Base-by-base conservation (phyloP, 2,329 filamentous ascomycete genomes). In the Diaporthe amygdali region DNA sequence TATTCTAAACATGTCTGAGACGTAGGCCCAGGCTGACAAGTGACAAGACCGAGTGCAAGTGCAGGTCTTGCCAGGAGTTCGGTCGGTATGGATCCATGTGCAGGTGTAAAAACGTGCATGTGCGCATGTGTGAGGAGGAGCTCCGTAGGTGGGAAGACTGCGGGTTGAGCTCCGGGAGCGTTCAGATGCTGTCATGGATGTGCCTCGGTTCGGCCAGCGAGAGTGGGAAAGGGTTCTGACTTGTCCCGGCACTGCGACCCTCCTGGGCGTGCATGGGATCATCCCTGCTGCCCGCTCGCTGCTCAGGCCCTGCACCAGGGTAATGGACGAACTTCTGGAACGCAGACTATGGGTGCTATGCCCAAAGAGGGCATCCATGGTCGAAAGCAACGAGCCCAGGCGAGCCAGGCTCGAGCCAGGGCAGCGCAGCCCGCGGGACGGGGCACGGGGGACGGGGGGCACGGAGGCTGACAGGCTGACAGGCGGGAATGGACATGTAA, bases 1-100 rank as follows among this genome's bases (percentile, higher is more conserved):
- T 63, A 47, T 63, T 63, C 59, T 47, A 63, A 63, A 63, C 59
- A 49, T n/a, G 59, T 47, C 59, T 63, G 59, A 63, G 59, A 63
- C 41, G 59, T 25, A 63, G 59, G 59, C 59, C 59, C 59, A 63
- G 59, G 41, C 41, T 32, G 59, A 34, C 41, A 46, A 46, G 39
- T 32, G 39, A 22, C 56, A 32, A 34, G 37, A 12, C 37, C 37
- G 15, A 39, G 14, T 55, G 20, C 52, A 37, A 55, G 52, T 55
- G 20, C 52, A 55, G 54, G 54, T 27, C 32, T 25, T 56, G 32
- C 54, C 54, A 22, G 37, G 9, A 27, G 15, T n/a, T 30, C 27
- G 25, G 56, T 46, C 25, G 56, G 39, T 32, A 61, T 32, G 39
- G 20, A 22, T 32, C 56, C 39, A 30, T 25, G 54, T 59, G 17